These are phyloP conservation scores for Isabelozyma rhagii DNA, from an alignment of 805 yeast species.

Conservation along the genomic window DNA sequence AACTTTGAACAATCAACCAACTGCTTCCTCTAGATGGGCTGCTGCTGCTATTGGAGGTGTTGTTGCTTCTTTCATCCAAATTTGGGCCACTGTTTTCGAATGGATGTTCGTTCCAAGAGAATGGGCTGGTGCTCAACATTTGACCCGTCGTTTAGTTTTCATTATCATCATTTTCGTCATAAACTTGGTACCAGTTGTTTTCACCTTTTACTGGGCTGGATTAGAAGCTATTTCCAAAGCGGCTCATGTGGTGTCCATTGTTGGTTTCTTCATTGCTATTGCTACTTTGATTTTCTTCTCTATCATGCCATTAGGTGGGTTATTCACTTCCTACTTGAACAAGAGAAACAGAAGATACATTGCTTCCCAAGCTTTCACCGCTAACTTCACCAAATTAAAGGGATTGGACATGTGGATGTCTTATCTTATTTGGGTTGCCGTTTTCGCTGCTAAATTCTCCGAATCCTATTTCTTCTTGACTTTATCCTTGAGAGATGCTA, in stretches of 20 bases:
- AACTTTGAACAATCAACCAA: slow-evolving; percentile 79
- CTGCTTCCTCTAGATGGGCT: slow-evolving; percentile 90
- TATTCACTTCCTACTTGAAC: slow-evolving; percentile 89
- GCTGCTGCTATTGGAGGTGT: slow-evolving; percentile 90
- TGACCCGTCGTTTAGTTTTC: slow-evolving; percentile 82
- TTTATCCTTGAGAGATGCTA: slow-evolving; percentile 89
- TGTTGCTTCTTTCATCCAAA: slow-evolving; percentile 76
- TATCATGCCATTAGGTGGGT: slow-evolving; percentile 94
- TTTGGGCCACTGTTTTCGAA: slow-evolving; percentile 84
- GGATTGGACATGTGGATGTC: slow-evolving; percentile 98
- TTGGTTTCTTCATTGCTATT: slow-evolving; percentile 85
- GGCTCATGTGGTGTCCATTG: slow-evolving; percentile 76
- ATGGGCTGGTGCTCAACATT: slow-evolving; percentile 99
- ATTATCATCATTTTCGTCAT: slow-evolving; percentile 59
- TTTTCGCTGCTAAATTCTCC: slow-evolving; percentile 80
- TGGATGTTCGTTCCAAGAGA: slow-evolving; percentile 96
- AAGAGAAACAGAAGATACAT: slow-evolving; percentile 83
- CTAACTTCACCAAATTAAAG: slow-evolving; percentile 72
- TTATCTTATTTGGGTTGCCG: slow-evolving; percentile 83
- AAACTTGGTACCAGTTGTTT: slow-evolving; percentile 84
- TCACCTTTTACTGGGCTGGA: slow-evolving; percentile 79
- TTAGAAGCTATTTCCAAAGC: slow-evolving; percentile 62
- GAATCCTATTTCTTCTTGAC: slow-evolving; percentile 94
- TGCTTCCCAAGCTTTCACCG: slow-evolving; percentile 94
- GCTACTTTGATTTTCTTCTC: slow-evolving; percentile 84